These are phyloP conservation scores for Aspergillus mulundensis DNA, from an alignment of 495 filamentous ascomycete genomes.

Conservation along the genomic window DNA sequence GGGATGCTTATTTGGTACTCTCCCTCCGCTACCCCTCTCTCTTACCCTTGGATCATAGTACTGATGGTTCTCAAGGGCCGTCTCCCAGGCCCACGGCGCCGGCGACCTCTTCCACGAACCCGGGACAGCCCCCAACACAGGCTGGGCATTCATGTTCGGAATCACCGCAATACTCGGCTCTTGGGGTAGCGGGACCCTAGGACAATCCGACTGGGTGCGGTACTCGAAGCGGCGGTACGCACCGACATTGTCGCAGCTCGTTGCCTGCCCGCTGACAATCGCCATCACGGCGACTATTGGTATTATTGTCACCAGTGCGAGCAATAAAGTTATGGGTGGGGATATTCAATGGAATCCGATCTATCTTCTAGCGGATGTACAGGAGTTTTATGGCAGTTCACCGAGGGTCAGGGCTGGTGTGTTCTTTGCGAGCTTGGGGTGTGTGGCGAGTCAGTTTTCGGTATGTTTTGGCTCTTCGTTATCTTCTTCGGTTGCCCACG, in stretches of 20 bases:
- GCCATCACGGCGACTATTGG: conserved; percentile 3
- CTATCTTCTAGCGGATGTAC: conserved; percentile 1
- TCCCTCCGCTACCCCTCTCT: neutral
- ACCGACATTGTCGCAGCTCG: conserved; percentile 5
- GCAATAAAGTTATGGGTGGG: neutral
- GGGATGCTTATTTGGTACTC: conserved; percentile 1
- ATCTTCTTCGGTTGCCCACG: too few relatives aligned
- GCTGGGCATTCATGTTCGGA: conserved; percentile 11
- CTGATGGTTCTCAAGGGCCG: neutral
- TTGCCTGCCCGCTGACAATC: neutral
- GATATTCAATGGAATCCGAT: conserved; percentile 10
- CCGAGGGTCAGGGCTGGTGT: conserved; percentile 5
- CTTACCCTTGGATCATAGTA: neutral
- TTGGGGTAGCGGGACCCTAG: conserved; percentile 2
- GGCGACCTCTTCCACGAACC: conserved; percentile 9
- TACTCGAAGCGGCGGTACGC: conserved; percentile 7
- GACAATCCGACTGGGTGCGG: conserved; percentile 5
- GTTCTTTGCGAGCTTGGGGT: conserved; percentile 2
- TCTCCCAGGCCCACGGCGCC: neutral
- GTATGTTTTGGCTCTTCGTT: too few relatives aligned
- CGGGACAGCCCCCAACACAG: conserved; percentile 1
- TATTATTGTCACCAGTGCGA: conserved; percentile 4
- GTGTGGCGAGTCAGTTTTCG: conserved; percentile 5
- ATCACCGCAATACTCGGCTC: conserved; percentile 8
- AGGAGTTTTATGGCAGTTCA: neutral